Conservation (phyloP, 2,329 filamentous ascomycete species). For the Malbranchea cinnamomea region DNA sequence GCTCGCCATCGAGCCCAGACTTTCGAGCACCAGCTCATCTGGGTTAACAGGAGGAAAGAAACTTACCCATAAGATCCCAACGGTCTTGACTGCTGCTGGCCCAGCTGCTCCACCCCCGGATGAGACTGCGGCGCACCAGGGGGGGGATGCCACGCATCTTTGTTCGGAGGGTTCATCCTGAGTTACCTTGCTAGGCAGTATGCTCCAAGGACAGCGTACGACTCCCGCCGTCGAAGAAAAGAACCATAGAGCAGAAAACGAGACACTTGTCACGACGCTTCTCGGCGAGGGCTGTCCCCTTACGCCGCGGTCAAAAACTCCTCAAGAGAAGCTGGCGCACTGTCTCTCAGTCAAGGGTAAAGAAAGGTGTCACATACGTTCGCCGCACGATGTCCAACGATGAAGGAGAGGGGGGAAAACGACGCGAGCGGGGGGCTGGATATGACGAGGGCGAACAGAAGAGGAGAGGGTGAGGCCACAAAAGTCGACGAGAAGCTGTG, state of each 20-base stretch:
- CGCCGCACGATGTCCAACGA: too few species aligned
- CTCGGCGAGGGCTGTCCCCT: too few species aligned
- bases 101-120: slow-evolving; percentile 29
- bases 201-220: too few species aligned
- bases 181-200: too few species aligned
- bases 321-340: too few species aligned
- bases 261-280: too few species aligned
- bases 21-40: background rate
- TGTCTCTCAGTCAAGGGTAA: too few species aligned
- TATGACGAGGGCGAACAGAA: slow-evolving; percentile 1
- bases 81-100: slow-evolving; percentile 25
- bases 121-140: slow-evolving; percentile 25
- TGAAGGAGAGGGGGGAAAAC: too few species aligned
- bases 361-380: too few species aligned
- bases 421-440: too few species aligned
- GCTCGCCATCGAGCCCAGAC: slow-evolving; percentile 7
- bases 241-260: background rate
- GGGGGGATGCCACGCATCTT: slow-evolving; percentile 28
- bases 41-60: slow-evolving; percentile 3
- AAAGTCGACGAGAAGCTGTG: too few species aligned
- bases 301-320: too few species aligned
- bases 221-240: background rate
- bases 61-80: slow-evolving; percentile 31
- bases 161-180: slow-evolving; percentile 27
- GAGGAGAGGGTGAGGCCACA: slow-evolving; percentile 4